Base-by-base conservation (phyloP, 2,329 filamentous ascomycete genomes). In the Diaporthe sp. region DNA sequence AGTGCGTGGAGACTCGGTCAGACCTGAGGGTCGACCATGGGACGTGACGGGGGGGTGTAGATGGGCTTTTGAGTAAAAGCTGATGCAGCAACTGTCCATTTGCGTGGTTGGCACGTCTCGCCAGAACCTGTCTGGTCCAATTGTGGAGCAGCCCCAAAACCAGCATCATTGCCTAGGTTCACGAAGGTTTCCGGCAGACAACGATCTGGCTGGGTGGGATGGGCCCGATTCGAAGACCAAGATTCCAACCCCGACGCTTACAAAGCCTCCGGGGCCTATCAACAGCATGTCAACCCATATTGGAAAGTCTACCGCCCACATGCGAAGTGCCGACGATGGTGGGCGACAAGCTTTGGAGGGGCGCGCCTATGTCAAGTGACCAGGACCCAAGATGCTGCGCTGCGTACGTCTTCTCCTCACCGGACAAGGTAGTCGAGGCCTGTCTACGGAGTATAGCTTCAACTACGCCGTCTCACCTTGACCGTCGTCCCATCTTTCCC, bases 291-390 rank as follows among this genome's bases (percentile, higher is more conserved):
- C 45, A 52, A 50, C 45, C 47, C 45, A 40, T 30, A 8, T 38
- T 33, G 47, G n/a, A 68, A 38, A 54, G 47, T 54, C 47, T 54
- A 19, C 64, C 33, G 9, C 47, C 30, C 47, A 68, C 25, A 19
- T 68, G 64, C 47, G 13, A 54, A 68, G 64, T 68, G 64, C 64
- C 64, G 64, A 22, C 64, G 33, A 19, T 68, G 64, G 47, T 54
- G 64, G 33, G 64, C 33, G 33, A 54, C 47, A 67, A 67, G 33
- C 64, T 52, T 67, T 52, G 22, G 64, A 38, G 30, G 22, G 45
- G 64, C 28, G 45, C 30, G 64, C 47, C 64, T 68, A 54, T 54
- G 47, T 68, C 64, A 68, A 68, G 64, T 68, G 64, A 68, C 47
- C 54, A 33, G 47, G 64, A 22, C 22, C 22, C 64, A 54, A 54